Evolutionary conservation across 805 yeast genomes (phyloP).

Genomic region (Cyberlindnera maclurae): DNA sequence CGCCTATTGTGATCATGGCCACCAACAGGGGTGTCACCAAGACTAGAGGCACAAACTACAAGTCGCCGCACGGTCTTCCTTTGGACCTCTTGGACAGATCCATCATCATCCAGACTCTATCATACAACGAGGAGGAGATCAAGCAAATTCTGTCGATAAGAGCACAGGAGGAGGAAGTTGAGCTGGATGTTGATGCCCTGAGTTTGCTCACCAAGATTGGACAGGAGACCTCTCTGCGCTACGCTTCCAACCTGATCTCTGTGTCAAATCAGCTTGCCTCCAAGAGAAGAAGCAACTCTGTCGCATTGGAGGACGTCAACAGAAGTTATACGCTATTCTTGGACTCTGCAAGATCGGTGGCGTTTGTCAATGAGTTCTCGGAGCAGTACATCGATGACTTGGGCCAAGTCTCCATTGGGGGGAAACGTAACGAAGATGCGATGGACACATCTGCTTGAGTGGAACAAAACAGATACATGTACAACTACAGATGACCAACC

Average conservation of each 20-base stretch:
- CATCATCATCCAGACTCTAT: conserved; percentile 80
- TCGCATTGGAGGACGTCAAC: conserved; percentile 78
- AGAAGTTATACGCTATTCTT: conserved; percentile 80
- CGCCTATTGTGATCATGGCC: conserved; percentile 97
- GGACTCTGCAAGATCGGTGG: conserved; percentile 85
- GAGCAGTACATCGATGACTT: conserved; percentile 69
- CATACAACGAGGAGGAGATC: conserved; percentile 77
- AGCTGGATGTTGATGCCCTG: conserved; percentile 72
- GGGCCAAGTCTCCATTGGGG: conserved; percentile 60
- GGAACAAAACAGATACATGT: not conserved
- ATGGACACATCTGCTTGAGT: conserved; percentile 32
- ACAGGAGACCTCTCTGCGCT: conserved; percentile 82
- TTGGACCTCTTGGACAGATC: conserved; percentile 90
- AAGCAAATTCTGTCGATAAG: conserved; percentile 81
- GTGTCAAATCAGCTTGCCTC: conserved; percentile 83
- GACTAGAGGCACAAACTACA: conserved; percentile 88
- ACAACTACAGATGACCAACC: no score
- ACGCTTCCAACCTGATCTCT: conserved; percentile 84
- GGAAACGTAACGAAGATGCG: conserved; percentile 23
- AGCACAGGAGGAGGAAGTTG: conserved; percentile 91
- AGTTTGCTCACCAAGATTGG: conserved; percentile 87
- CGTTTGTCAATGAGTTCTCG: conserved; percentile 65
- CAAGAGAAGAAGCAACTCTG: conserved; percentile 65
- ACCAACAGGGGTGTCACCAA: conserved; percentile 93
- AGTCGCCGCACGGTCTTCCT: conserved; percentile 97